phyloP scores from a whole-genome alignment of 1,284 basidiomycete genomes.

The Heterobasidion annosum region DNA sequence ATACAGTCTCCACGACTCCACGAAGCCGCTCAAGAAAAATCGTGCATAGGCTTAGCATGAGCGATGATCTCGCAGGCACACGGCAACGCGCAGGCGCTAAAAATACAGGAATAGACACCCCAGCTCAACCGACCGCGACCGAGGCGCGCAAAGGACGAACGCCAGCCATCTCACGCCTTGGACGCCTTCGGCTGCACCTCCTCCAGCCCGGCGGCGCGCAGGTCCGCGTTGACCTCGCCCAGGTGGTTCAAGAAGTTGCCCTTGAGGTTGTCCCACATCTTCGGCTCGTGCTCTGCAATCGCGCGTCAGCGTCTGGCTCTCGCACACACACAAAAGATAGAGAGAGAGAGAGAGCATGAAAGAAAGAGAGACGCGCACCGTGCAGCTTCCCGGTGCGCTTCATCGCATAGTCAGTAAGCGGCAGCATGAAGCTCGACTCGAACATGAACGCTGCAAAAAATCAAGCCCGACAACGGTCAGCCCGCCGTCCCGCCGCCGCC shows the following conservation, averaged over 20 bases:
- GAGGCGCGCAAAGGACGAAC: no score
- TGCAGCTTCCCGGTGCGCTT: constrained; percentile 47
- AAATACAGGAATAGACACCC: no score
- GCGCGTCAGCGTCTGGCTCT: background rate
- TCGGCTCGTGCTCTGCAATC: constrained; percentile 38
- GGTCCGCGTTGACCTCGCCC: constrained; percentile 43
- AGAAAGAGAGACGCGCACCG: constrained; percentile 22
- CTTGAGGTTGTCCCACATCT: constrained; percentile 54
- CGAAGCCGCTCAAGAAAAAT: no score
- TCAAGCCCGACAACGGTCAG: background rate
- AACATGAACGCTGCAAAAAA: constrained; percentile 48
- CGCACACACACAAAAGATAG: background rate
- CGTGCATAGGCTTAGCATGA: no score
- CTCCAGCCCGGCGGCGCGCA: constrained; percentile 36
- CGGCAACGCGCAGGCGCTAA: no score
- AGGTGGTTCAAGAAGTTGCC: constrained; percentile 50
- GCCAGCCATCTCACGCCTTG: no score
- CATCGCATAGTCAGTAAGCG: constrained; percentile 55
- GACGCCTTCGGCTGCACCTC: constrained; percentile 1
- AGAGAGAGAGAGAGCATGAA: background rate
- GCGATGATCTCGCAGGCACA: no score
- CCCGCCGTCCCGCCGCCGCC: background rate
- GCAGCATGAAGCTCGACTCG: constrained; percentile 53
- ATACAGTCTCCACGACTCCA: no score
- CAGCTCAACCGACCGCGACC: no score